Evolutionary conservation across 106 monocot genomes (phyloP), one percentile per base, ranked within the genome.

Genomic region (Allium fistulosum): DNA sequence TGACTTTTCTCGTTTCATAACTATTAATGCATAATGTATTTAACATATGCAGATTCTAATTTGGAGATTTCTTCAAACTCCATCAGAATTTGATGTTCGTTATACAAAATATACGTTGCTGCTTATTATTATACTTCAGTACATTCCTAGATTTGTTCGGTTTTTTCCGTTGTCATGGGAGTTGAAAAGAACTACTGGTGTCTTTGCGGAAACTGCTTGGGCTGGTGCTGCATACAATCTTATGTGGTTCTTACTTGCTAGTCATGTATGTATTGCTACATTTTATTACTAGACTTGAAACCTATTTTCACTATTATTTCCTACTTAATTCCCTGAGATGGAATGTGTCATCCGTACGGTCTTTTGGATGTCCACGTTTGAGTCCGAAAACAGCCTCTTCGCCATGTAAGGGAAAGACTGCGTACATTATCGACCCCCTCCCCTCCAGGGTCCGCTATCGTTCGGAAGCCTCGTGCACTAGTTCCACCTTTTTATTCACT

Each of bases 211-310:
- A 76, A 95, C 88, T 69, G 87, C 91, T 69, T 95, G 95, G 95
- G 85, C 88, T 74, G 95, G 95, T 74, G 95, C 95, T 67, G 91
- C 88, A 48, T 95, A 95, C 73, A 91, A 95, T 69, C 80, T 95
- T 12, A 68, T 95, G 46, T 88, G 82, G 88, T 91, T 76, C 71
- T 80, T 95, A 70, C 88, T 95, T 71, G 88, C 85, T 57, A 83
- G 95, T 78, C 95, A 95, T 81, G 95, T 95, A 80, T 81, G 87
- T 67, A 11, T 11, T 37, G 1, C 37, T 37, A 2, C 5, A 5
- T 37, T 37, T 37, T 37, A 37, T 37, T 37, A 37, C 37, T 37
- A 37, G 37, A 37, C 37, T 37, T 37, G 3, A 37, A 37, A 37
- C 37, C 37, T 37, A 37, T 37, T 37, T 37, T 37, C 37, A 37